Percentiles rank a stretch among this genome's conserved stretches.
These are phyloP conservation scores for Pyrenophora graminea DNA, from an alignment of 2,329 filamentous ascomycete species.

Conservation along the genomic window DNA sequence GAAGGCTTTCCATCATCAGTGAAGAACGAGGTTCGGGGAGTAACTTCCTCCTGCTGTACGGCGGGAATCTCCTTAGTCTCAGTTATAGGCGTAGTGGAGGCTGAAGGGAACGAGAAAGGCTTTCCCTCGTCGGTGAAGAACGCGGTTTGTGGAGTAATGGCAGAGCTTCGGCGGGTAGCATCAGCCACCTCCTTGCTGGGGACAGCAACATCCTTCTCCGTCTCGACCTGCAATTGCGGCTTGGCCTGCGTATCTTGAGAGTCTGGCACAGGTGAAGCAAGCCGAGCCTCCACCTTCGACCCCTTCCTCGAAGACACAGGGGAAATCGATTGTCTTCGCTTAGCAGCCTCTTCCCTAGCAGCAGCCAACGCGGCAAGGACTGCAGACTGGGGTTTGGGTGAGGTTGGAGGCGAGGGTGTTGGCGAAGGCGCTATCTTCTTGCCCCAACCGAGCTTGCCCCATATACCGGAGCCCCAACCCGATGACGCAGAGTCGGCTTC, in stretches of 20 bases:
- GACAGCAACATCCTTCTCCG: background rate
- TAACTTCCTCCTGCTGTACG: background rate
- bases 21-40: constrained; percentile 13
- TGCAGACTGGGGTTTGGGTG: constrained; percentile 11
- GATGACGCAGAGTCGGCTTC: constrained; percentile 18
- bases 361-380: constrained; percentile 15
- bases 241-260: constrained; percentile 3
- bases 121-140: constrained; percentile 12
- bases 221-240: constrained; percentile 5
- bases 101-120: constrained; percentile 2
- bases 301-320: constrained; percentile 7
- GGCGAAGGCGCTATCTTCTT: constrained; percentile 30
- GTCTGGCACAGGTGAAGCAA: background rate
- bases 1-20: constrained; percentile 12
- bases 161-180: background rate
- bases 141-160: background rate
- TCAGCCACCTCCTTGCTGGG: background rate
- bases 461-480: constrained; percentile 33
- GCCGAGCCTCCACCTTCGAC: constrained; percentile 3
- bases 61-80: background rate
- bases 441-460: constrained; percentile 41
- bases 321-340: constrained; percentile 3
- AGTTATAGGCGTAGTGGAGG: background rate
- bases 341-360: constrained; percentile 7
- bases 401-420: constrained; percentile 13